Evolutionary conservation across 1,284 basidiomycete genomes (phyloP), one percentile per base, ranked within the genome.

Genomic region (Ceraceosorus guamensis): DNA sequence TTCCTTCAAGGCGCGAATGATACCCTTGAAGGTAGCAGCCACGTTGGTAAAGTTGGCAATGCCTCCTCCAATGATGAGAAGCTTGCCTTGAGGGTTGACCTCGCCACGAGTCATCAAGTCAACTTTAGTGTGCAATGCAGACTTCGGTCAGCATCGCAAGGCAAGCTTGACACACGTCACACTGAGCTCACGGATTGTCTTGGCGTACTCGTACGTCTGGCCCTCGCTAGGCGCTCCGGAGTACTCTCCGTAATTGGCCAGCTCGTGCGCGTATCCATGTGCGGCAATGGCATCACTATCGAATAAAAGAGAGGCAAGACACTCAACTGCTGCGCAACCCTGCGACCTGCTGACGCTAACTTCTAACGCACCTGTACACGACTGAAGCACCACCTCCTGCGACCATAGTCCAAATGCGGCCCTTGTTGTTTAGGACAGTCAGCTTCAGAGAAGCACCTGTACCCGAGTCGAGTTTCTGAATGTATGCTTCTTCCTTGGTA

Each of bases 11-110:
- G 93, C 93, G 60, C 86, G 89, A 78, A 98, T 97, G 82, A 97
- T 98, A 68, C 93, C 93, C 83, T 97, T 97, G 87, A 98, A 98
- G 63, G 93, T 98, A 14, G 93, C 87, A 44, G 93, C 93, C 69
- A 98, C 92, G 78, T 98, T 97, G 77, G 92, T 97, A 81, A 98
- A 98, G 85, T 98, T 98, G 81, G 93, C 93, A 67, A 97, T 96
- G 81, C 93, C 93, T 81, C 95, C 95, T 79, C 93, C 95, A 67
- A 98, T 96, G 83, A 98, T 96, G 78, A 98, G 88, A 76, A 98
- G 85, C 82, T 98, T 98, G 81, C 93, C 93, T 52, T 74, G 46
- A 10, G 65, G 56, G 66, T 73, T 67, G 60, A 68, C 65, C 43
- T 68, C 67, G 52, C 71, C 73, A 24, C 93, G 91, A 54, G 91